Conservation (phyloP, 176 grass and related monocot species). For the Typha latifolia region DNA sequence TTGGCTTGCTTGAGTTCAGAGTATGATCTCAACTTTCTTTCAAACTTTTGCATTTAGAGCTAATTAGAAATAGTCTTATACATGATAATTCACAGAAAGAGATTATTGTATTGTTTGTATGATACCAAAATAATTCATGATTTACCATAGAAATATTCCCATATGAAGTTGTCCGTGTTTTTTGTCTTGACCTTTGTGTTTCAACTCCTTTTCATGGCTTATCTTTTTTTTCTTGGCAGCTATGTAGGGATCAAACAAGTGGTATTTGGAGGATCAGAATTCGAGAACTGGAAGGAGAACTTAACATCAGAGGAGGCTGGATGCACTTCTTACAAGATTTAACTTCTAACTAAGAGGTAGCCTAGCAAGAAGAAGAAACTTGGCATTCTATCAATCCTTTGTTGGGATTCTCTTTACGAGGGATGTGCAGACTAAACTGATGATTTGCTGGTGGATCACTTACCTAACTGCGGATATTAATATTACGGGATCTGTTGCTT, state of each 20-base stretch:
- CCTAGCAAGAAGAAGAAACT: not conserved
- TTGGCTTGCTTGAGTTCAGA: conserved; percentile 73
- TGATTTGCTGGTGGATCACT: not conserved
- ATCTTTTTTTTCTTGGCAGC: conserved; percentile 32
- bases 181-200: not conserved
- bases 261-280: conserved; percentile 66
- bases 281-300: conserved; percentile 69
- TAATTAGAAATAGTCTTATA: conserved; percentile 3
- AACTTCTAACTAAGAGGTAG: not conserved
- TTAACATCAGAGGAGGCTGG: conserved; percentile 66
- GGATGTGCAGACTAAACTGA: not conserved
- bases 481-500: no score
- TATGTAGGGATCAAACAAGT: conserved; percentile 88
- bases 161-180: not conserved
- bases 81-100: not conserved
- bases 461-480: no score
- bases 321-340: conserved; percentile 66
- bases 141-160: no score
- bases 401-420: not conserved
- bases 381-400: not conserved
- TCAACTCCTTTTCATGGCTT: conserved; percentile 4
- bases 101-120: not conserved
- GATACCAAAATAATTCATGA: no score
- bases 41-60: not conserved
- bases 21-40: conserved; percentile 43